These are phyloP conservation scores for Phoma sp. DNA, from an alignment of 2,329 filamentous ascomycete genomes.

Conservation along the genomic window DNA sequence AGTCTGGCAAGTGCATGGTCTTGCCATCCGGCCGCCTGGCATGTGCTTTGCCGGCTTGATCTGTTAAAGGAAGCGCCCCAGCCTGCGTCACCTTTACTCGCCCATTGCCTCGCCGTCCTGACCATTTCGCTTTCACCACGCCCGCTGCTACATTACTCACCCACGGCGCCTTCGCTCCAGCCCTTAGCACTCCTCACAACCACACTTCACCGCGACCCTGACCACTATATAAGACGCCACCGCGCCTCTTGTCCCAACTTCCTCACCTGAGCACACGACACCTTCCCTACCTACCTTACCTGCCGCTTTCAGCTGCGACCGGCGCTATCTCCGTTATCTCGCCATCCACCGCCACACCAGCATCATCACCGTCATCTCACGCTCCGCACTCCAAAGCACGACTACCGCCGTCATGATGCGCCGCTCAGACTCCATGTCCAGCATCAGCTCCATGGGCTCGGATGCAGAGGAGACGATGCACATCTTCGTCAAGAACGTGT, in stretches of 20 bases:
- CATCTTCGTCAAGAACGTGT: constrained; percentile 66
- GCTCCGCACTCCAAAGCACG: constrained; percentile 14
- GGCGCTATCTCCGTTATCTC: constrained; percentile 26
- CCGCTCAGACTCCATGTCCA: constrained; percentile 50
- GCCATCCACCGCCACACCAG: constrained; percentile 1
- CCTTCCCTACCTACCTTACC: neutral
- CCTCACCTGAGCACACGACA: constrained; percentile 11
- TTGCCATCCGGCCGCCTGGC: constrained; percentile 17
- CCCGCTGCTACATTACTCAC: neutral
- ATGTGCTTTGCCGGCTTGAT: constrained; percentile 14
- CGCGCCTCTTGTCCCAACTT: neutral
- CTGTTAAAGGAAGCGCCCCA: constrained; percentile 19
- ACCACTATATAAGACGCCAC: constrained; percentile 1
- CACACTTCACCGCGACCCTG: constrained; percentile 1
- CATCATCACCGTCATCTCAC: constrained; percentile 10
- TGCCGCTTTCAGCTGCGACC: constrained; percentile 15
- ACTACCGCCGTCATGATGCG: constrained; percentile 43
- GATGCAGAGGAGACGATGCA: constrained; percentile 62
- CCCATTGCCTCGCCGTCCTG: constrained; percentile 9
- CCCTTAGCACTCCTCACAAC: neutral
- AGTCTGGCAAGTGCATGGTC: constrained; percentile 17
- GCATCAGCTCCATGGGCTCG: constrained; percentile 50
- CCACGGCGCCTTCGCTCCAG: constrained; percentile 1
- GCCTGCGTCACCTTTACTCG: constrained; percentile 13
- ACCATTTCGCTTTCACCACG: constrained; percentile 1